Evolutionary conservation across 2,329 filamentous ascomycete genomes (phyloP).

Genomic region (Sporothrix inflata): DNA sequence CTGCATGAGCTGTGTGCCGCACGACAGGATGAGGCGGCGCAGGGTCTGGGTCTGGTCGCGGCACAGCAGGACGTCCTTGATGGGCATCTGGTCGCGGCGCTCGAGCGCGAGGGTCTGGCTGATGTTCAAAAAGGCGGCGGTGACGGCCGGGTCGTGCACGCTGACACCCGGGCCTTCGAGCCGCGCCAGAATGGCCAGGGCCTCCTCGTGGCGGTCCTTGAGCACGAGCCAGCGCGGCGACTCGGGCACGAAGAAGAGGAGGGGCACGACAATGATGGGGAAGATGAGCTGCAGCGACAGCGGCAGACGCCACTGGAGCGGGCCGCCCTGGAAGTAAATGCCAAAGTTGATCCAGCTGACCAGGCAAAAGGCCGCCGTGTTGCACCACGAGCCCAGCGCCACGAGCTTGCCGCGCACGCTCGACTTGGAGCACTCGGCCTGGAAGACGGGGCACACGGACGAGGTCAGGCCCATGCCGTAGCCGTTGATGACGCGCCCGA

Average conservation of each 20-base stretch:
- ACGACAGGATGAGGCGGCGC: constrained; percentile 43
- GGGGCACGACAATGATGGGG: constrained; percentile 42
- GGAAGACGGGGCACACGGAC: constrained; percentile 43
- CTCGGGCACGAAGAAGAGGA: constrained; percentile 47
- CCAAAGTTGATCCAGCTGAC: constrained; percentile 54
- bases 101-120: constrained; percentile 43
- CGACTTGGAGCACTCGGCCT: constrained; percentile 41
- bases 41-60: constrained; percentile 46
- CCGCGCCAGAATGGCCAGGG: constrained; percentile 58
- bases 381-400: constrained; percentile 47
- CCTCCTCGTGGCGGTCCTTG: constrained; percentile 59
- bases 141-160: constrained; percentile 38
- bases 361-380: constrained; percentile 49
- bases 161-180: constrained; percentile 53
- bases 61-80: constrained; percentile 43
- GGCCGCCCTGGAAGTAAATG: constrained; percentile 41
- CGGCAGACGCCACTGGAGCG: constrained; percentile 46
- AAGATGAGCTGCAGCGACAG: constrained; percentile 46
- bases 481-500: constrained; percentile 48
- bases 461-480: constrained; percentile 44
- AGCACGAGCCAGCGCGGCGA: constrained; percentile 57
- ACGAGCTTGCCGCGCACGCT: constrained; percentile 50
- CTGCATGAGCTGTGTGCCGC: constrained; percentile 54
- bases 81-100: constrained; percentile 41
- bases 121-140: constrained; percentile 44